Evolutionary conservation across 2,329 filamentous ascomycete genomes (phyloP), one percentile per base, ranked within the genome.

Genomic region (Boeremia lycopersici): DNA sequence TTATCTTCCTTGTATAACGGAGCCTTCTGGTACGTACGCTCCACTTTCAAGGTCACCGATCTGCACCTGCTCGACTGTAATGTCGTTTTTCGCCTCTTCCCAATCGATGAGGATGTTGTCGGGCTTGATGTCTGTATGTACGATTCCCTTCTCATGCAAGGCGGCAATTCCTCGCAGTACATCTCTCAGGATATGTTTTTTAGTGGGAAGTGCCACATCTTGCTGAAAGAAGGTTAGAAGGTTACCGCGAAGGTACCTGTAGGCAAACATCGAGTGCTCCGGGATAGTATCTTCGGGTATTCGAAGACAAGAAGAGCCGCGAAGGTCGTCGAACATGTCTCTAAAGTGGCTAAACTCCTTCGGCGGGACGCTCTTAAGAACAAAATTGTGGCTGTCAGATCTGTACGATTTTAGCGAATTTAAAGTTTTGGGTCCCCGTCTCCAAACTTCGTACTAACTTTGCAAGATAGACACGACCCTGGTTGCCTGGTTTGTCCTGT

Each of bases 71-170:
- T 77, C 70, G 29, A 70, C 44, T n/a, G 25, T 49, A 1, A 71
- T 64, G 45, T 68, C 69, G 12, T 70, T 56, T 3, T 63, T 52
- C 10, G 63, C 65, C 29, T 75, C 69, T 11, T 70, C 69, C 53
- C 74, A 77, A 50, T 78, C 75, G 11, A 79, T 52, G 64, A 79
- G 71, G 46, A 80, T 76, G 46, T 79, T 80, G 59, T 79, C 74
- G 38, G 76, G 66, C 61, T 79, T 79, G 56, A 79, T 75, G 60
- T 79, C 76, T 2, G 54, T 61, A 40, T 66, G 60, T 13, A 61
- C 34, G 35, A 61, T 57, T 25, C 39, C 59, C 53, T 57, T 66
- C 33, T 59, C 42, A 26, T 58, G 53, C 33, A 57, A 25, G 1
- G 53, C 49, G 4, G 35, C 52, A 26, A 55, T 54, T 2, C 57